Evolutionary conservation across 495 filamentous ascomycete species (phyloP), one percentile per base, ranked within the genome.

Genomic region (Penicillium manginii): DNA sequence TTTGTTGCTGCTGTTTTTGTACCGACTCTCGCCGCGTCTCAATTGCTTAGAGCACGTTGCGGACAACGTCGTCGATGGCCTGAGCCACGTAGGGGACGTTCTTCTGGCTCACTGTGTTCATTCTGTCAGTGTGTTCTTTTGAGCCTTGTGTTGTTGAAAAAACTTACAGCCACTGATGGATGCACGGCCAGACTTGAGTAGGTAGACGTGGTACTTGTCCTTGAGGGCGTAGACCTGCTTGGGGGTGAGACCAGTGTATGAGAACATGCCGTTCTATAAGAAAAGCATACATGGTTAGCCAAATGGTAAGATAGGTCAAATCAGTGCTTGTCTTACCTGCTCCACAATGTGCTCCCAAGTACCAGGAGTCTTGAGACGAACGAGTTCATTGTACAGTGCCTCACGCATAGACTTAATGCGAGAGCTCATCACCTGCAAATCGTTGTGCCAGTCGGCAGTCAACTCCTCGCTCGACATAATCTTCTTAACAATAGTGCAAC

Each of bases 231-330:
- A 65, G 54, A 79, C 74, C 68, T 81, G 78, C 39, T 73, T 69
- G 26, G 72, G 71, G 42, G 74, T 76, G 3, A 81, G 66, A 42
- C 78, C 78, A 19, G 79, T 82, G 67, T 80, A 80, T 42, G 77
- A 80, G 61, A 83, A 83, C 80, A 83, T 83, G 32, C 80, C 80
- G 52, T 75, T 81, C 77, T 82, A 51, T 18, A 52, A 32, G 35
- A 52, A 32, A 14, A 33, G n/a, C 2, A 8, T 29, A n/a, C n/a
- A 29, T 29, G 26, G 26, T 29, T 29, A 29, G 26, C 2, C 26
- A 29, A 29, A 29, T 1, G 26, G 26, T 7, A 0, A 29, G 26
- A 29, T 29, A 29, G 26, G 2, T 29, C 26, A 29, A 29, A 2
- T 4, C 6, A 4, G 7, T 37, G 29, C 3, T 50, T 35, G 21